phyloP scores from a whole-genome alignment of 139 green algal genomes.

The Chlorella sorokiniana region DNA sequence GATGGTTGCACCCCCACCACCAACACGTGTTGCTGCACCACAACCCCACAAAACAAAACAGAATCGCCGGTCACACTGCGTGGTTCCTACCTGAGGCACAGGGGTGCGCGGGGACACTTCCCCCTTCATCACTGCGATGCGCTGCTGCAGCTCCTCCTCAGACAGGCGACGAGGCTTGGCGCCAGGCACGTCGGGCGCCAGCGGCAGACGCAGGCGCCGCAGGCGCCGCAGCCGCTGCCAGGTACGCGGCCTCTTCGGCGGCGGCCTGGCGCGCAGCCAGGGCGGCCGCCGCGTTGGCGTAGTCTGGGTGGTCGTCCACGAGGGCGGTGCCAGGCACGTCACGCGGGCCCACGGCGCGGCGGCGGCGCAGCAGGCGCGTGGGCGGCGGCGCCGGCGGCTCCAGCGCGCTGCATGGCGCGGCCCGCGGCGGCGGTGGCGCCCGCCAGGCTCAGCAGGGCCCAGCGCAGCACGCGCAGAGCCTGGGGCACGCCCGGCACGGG shows the following conservation, averaged over 20 bases:
- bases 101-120: neutral
- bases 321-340: neutral
- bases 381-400: neutral
- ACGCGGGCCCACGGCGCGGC: neutral
- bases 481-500: neutral
- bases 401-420: neutral
- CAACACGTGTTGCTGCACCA: neutral
- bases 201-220: neutral
- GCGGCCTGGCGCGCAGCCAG: neutral
- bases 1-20: neutral
- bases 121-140: constrained; percentile 38
- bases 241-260: constrained; percentile 7
- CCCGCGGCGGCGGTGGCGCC: neutral
- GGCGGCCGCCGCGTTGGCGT: neutral
- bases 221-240: neutral
- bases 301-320: neutral
- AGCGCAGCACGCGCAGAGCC: neutral
- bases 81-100: neutral
- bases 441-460: neutral
- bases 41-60: neutral
- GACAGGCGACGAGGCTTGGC: constrained; percentile 3
- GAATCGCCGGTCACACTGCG: neutral
- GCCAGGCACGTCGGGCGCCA: too few species aligned
- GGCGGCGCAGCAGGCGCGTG: neutral
- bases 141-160: constrained; percentile 41